These are phyloP conservation scores for Danielia reshetovae DNA, from an alignment of 805 yeast genomes.

Conservation along the genomic window DNA sequence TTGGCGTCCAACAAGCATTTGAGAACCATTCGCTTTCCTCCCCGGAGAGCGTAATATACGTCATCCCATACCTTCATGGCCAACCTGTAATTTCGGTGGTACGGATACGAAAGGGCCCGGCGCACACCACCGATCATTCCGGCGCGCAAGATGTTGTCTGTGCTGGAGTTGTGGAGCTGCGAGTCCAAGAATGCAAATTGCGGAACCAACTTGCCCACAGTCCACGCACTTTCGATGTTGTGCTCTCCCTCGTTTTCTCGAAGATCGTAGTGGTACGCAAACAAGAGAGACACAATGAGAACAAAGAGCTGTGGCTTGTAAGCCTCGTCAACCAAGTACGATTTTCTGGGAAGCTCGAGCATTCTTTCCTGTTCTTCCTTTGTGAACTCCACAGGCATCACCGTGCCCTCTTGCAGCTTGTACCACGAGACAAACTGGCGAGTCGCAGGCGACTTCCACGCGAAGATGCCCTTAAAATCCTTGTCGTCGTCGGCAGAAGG, in stretches of 20 bases:
- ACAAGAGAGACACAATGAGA: constrained; percentile 62
- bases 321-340: constrained; percentile 52
- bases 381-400: constrained; percentile 50
- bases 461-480: constrained; percentile 40
- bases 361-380: constrained; percentile 62
- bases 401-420: constrained; percentile 28
- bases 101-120: constrained; percentile 75
- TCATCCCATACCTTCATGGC: constrained; percentile 69
- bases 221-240: constrained; percentile 90
- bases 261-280: constrained; percentile 69
- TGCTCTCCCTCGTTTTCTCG: constrained; percentile 69
- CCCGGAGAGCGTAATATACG: constrained; percentile 56
- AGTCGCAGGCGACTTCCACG: constrained; percentile 51
- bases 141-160: constrained; percentile 42
- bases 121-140: constrained; percentile 60
- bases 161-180: constrained; percentile 36
- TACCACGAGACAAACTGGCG: constrained; percentile 46
- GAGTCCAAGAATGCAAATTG: constrained; percentile 71
- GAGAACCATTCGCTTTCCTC: constrained; percentile 66
- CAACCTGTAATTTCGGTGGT: constrained; percentile 67
- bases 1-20: constrained; percentile 56
- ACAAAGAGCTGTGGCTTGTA: constrained; percentile 51
- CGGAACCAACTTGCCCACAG: constrained; percentile 81
- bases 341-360: constrained; percentile 62
- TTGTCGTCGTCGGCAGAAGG: constrained; percentile 53